phyloP scores from a whole-genome alignment of 306 rosid species.

The Hippophae tibetana region DNA sequence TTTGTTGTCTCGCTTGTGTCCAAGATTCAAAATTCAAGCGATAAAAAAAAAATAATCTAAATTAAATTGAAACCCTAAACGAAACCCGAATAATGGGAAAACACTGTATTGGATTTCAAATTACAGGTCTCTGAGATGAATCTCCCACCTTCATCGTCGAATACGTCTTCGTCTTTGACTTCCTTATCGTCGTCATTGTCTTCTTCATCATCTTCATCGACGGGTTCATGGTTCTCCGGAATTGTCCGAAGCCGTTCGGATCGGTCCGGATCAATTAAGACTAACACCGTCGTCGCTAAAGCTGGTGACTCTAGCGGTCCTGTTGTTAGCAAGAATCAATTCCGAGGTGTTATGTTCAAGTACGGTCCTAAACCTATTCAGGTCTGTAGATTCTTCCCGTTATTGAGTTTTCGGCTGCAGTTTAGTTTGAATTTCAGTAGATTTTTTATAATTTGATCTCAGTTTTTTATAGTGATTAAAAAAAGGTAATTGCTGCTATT shows the following conservation, averaged over 20 bases:
- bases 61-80: too few relatives aligned
- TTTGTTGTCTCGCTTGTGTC: too few relatives aligned
- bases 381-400: slow-evolving; percentile 33
- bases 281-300: slow-evolving; percentile 21
- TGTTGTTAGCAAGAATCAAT: slow-evolving; percentile 61
- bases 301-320: slow-evolving; percentile 35
- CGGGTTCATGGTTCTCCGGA: slow-evolving; percentile 83
- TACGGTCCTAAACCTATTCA: slow-evolving; percentile 89
- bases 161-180: too few relatives aligned
- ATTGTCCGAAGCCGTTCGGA: slow-evolving; percentile 65
- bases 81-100: too few relatives aligned
- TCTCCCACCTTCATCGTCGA: slow-evolving; percentile 35
- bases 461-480: neutral
- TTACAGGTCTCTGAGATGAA: slow-evolving; percentile 31
- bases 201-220: slow-evolving; percentile 35
- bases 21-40: too few relatives aligned
- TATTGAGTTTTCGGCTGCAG: neutral
- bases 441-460: neutral
- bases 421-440: neutral
- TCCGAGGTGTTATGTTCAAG: slow-evolving; percentile 80
- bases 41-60: too few relatives aligned
- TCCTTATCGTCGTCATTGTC: slow-evolving; percentile 18
- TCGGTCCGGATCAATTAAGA: slow-evolving; percentile 34
- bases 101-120: too few relatives aligned
- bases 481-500: too few relatives aligned